Percentiles rank a stretch among this genome's conserved stretches.
Evolutionary conservation across 2,329 filamentous ascomycete species (phyloP).

Genomic region (Alternaria tenuissima): DNA sequence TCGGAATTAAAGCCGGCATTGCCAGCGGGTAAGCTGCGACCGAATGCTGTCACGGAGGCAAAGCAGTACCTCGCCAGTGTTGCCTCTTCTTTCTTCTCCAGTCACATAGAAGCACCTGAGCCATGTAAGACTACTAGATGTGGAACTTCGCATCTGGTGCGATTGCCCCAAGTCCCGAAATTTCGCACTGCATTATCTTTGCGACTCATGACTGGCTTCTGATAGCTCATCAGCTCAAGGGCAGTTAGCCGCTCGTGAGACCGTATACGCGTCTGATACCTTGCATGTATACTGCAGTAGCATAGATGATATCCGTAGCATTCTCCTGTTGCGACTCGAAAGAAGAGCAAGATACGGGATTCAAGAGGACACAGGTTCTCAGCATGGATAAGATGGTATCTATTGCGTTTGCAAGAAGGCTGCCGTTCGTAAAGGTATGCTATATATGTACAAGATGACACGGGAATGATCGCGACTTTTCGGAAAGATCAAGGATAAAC

Average conservation of each 20-base stretch:
- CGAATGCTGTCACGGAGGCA: neutral
- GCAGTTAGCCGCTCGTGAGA: neutral
- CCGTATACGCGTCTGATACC: neutral
- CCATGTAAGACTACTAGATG: neutral
- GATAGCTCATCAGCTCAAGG: neutral
- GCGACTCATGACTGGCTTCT: neutral
- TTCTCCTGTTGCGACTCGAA: neutral
- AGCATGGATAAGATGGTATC: neutral
- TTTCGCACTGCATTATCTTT: neutral
- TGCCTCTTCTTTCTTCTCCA: neutral
- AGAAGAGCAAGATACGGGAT: neutral
- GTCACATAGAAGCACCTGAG: neutral
- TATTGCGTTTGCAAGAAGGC: neutral
- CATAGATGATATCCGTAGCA: neutral
- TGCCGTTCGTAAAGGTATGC: neutral
- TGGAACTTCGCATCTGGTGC: neutral
- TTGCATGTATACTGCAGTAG: neutral
- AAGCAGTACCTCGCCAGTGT: neutral
- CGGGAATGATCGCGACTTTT: neutral
- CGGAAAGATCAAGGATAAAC: neutral
- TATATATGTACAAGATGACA: neutral
- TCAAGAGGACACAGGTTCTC: neutral
- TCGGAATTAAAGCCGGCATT: conserved; percentile 31
- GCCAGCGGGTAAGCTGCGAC: conserved; percentile 5
- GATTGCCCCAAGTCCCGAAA: neutral